Conservation (phyloP, 495 filamentous ascomycete species). For the Xylaria castorea region DNA sequence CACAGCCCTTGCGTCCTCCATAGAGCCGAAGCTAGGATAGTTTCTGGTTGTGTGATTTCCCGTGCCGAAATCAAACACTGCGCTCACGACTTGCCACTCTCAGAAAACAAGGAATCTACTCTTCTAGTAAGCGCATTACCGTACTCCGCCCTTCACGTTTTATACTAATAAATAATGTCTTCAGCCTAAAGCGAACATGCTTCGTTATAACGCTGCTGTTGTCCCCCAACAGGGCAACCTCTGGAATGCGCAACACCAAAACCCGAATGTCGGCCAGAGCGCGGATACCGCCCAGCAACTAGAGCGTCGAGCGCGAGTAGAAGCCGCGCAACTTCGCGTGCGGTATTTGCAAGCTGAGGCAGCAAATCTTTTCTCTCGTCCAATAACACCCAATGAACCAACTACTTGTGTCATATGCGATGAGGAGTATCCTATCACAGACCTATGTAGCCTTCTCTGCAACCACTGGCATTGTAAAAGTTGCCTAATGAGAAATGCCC, state of each 20-base stretch:
- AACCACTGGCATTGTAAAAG: constrained; percentile 8
- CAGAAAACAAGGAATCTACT: background rate
- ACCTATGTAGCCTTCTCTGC: background rate
- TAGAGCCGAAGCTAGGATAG: background rate
- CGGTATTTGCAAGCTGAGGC: background rate
- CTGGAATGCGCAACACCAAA: background rate
- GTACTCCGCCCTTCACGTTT: background rate
- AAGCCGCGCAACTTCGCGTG: background rate
- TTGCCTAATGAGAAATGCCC: background rate
- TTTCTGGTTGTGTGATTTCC: background rate
- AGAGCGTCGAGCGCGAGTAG: background rate
- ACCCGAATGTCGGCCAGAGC: background rate
- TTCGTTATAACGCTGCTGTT: background rate
- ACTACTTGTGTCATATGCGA: background rate
- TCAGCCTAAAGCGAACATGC: background rate
- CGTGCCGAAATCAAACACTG: background rate
- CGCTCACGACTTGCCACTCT: background rate
- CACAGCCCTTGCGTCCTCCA: background rate
- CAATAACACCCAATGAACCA: background rate
- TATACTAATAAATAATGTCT: background rate
- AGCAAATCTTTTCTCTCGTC: background rate
- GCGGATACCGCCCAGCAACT: background rate
- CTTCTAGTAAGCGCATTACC: background rate
- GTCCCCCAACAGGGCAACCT: background rate
- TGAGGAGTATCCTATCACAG: background rate